Conservation (phyloP, 257 asterid genomes). For the Striga asiatica region DNA sequence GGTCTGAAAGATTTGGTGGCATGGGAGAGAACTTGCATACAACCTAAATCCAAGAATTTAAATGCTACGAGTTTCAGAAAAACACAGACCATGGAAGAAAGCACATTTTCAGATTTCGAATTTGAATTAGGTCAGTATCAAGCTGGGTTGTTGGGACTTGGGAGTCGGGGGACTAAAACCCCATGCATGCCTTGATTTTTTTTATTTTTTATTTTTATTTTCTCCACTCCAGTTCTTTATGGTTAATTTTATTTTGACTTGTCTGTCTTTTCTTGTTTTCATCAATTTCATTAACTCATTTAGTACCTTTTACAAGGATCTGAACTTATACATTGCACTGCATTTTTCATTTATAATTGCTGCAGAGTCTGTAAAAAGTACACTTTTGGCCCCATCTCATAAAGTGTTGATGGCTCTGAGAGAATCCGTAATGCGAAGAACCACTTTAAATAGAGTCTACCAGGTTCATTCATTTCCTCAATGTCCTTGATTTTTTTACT, state of each 20-base stretch:
- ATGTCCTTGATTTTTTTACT: neutral
- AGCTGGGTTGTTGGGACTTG: no score
- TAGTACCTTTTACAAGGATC: slow-evolving; percentile 1
- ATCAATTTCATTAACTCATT: neutral
- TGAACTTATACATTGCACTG: neutral
- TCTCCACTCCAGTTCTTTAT: neutral
- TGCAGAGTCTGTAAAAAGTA: slow-evolving; percentile 24
- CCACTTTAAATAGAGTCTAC: slow-evolving; percentile 40
- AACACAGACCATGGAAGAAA: slow-evolving; percentile 19
- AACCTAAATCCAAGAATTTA: slow-evolving; percentile 43
- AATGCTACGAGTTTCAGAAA: slow-evolving; percentile 14
- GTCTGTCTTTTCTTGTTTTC: neutral
- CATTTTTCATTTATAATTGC: slow-evolving; percentile 4
- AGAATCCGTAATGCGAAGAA: slow-evolving; percentile 67
- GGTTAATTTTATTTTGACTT: neutral
- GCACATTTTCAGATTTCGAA: slow-evolving; percentile 19
- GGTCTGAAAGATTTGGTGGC: slow-evolving; percentile 53
- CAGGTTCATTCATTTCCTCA: neutral
- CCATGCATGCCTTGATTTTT: neutral
- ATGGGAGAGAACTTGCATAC: slow-evolving; percentile 72
- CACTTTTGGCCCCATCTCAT: slow-evolving; percentile 26
- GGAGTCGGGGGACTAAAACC: neutral
- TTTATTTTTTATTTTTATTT: no score
- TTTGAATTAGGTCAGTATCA: slow-evolving; percentile 33
- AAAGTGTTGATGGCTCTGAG: slow-evolving; percentile 61